Evolutionary conservation across 2,329 filamentous ascomycete species (phyloP), one percentile per base, ranked within the genome.

Genomic region (Coniochaeta prunicola): DNA sequence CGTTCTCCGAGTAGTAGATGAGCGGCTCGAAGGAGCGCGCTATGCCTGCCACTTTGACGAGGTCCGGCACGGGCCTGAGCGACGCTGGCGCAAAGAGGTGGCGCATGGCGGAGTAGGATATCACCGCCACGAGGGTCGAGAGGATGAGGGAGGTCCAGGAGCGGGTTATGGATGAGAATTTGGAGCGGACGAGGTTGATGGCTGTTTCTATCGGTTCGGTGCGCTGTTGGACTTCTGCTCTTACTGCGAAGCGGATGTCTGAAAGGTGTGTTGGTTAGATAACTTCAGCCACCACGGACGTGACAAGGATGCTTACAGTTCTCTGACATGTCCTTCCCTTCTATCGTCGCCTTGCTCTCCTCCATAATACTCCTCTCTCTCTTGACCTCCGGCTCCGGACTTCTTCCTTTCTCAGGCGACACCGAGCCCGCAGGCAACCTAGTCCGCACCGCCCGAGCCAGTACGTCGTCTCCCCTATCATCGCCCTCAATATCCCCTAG

Each of bases 1-100:
- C 92, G 69, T 92, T 89, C 68, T 97, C 92, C 0, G 92, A 96
- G 70, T 96, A 96, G 76, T 94, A 94, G 62, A 97, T 96, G 50
- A 97, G 81, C 6, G 93, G 93, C 71, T 97, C 93, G 68, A 97
- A 96, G 10, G 91, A 91, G 66, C 91, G 91, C 55, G 92, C 92
- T 64, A 97, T 84, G 57, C 89, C 87, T 4, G 92, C 92, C 26
- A 97, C 88, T 71, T 96, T 96, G 69, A 96, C 88, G 17, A 97
- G 80, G 70, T 97, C 92, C 0, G 91, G 91, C 2, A 89, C 87
- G 0, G 89, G 84, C 13, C 80, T 85, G 38, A 83, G 80, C 5
- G 78, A 73, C 31, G 85, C 87, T 12, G 91, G 90, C 60, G 88
- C 81, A 57, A 90, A 83, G 17, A 96, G 75, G 10, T 84, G 80